Percentiles rank a stretch among this genome's conserved stretches.
phyloP scores from a whole-genome alignment of 805 yeast genomes.

The Yamadazyma ubonensis region DNA sequence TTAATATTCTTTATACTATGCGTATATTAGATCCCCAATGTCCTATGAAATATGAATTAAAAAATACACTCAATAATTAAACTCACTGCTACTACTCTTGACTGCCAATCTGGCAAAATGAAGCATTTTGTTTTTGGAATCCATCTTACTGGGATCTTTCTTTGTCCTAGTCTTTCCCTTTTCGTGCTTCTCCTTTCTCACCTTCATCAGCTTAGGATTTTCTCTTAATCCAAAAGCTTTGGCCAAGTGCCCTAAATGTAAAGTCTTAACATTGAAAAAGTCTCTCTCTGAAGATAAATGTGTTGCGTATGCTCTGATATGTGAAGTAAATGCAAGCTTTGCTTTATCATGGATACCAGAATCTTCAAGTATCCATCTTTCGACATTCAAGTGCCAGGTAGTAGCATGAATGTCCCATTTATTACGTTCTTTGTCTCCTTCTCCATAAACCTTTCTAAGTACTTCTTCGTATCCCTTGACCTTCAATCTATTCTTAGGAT shows the following conservation, averaged over 20 bases:
- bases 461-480: slow-evolving; percentile 34
- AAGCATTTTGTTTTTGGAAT: slow-evolving; percentile 70
- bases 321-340: slow-evolving; percentile 79
- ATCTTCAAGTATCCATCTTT: slow-evolving; percentile 82
- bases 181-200: slow-evolving; percentile 33
- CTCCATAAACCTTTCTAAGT: slow-evolving; percentile 36
- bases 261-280: slow-evolving; percentile 72
- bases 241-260: slow-evolving; percentile 95
- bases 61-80: slow-evolving; percentile 47
- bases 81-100: slow-evolving; percentile 65
- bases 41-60: too few species aligned
- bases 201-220: slow-evolving; percentile 83
- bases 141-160: slow-evolving; percentile 53
- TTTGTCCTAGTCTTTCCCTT: slow-evolving; percentile 8
- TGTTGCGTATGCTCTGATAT: slow-evolving; percentile 93
- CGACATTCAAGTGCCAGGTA: slow-evolving; percentile 90
- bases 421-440: slow-evolving; percentile 32
- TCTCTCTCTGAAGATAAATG: slow-evolving; percentile 80
- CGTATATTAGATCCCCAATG: too few species aligned
- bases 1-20: too few species aligned
- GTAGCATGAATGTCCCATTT: slow-evolving; percentile 95
- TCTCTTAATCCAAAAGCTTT: slow-evolving; percentile 94
- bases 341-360: slow-evolving; percentile 61
- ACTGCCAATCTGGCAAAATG: slow-evolving; percentile 71
- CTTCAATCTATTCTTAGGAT: slow-evolving; percentile 37